Base-by-base conservation (phyloP, 768 basidiomycete species). In the Strobilomyces dryophilus region DNA sequence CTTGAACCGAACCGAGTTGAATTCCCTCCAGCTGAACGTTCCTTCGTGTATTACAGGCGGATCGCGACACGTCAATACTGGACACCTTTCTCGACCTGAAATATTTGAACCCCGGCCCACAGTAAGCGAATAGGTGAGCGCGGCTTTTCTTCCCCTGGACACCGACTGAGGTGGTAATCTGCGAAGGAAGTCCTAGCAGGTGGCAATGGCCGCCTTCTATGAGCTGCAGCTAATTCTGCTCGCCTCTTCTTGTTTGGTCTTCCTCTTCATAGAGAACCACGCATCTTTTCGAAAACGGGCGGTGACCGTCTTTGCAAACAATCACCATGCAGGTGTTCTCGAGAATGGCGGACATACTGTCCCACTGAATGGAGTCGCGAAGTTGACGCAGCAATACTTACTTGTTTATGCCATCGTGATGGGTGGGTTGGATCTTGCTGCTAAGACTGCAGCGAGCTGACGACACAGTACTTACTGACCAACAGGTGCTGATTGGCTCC, bases 401-500 rank as follows among this genome's bases (percentile, higher is more conserved):
- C 55, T 79, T 3, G 85, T 88, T 8, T 89, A 87, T 66, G 85
- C 78, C 0, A 75, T 88, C 21, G 85, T 86, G 24, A 88, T 89
- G 87, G 83, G 85, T 82, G 58, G 45, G 81, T 66, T 15, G 1
- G n/a, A 14, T 36, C 8, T 32, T 15, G 11, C 8, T 1, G 3
- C 15, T 21, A 27, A 18, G 14, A 5, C 12, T 36, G 31, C 51
- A 45, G 24, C 41, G 5, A 20, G 29, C 53, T 59, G 20, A 58
- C 31, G 24, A 20, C 37, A 47, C 15, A 31, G 34, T 47, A n/a
- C 24, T 47, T 39, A 54, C 51, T 12, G 45, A 31, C 14, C 34
- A 45, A 35, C 59, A 87, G 86, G 81, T 52, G 84, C 86, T 36
- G 86, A 89, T 66, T 88, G 87, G 86, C 73, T 89, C 14, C 86